phyloP scores from a whole-genome alignment of 495 filamentous ascomycete genomes.

The Sordaria brevicollis region DNA sequence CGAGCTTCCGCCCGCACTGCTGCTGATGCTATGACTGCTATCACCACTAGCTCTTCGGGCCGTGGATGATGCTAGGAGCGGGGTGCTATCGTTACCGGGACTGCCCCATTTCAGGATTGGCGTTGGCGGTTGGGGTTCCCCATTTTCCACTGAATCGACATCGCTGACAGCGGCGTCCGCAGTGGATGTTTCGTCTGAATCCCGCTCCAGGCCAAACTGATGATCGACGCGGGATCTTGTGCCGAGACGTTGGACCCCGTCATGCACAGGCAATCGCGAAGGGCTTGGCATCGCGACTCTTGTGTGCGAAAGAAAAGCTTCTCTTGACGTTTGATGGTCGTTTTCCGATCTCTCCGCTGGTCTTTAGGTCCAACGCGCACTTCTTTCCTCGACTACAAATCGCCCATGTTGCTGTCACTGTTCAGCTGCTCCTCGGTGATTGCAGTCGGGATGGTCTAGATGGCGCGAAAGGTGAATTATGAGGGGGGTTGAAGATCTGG shows the following conservation, averaged over 20 bases:
- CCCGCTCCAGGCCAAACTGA: too few relatives aligned
- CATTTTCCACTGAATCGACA: background rate
- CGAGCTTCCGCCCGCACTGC: too few relatives aligned
- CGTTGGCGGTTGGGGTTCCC: background rate
- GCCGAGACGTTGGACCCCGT: background rate
- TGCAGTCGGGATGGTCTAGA: background rate
- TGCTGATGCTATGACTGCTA: too few relatives aligned
- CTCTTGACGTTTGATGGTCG: background rate
- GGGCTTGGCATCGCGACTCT: background rate
- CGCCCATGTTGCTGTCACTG: background rate
- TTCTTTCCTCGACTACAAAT: background rate
- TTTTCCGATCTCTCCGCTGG: background rate
- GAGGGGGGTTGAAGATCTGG: background rate
- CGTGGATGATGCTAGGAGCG: background rate
- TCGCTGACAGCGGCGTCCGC: background rate
- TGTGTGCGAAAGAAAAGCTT: background rate
- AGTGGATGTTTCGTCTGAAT: background rate
- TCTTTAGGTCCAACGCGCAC: background rate
- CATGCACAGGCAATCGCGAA: background rate
- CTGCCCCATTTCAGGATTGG: background rate
- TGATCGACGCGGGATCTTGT: background rate
- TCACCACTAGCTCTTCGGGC: background rate
- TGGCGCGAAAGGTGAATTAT: background rate
- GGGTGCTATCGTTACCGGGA: background rate
- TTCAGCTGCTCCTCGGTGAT: background rate